A percentile compares a stretch with the other conserved stretches of the same genome.
phyloP scores from a whole-genome alignment of 139 green algal species.

The Chlorella vulgaris region DNA sequence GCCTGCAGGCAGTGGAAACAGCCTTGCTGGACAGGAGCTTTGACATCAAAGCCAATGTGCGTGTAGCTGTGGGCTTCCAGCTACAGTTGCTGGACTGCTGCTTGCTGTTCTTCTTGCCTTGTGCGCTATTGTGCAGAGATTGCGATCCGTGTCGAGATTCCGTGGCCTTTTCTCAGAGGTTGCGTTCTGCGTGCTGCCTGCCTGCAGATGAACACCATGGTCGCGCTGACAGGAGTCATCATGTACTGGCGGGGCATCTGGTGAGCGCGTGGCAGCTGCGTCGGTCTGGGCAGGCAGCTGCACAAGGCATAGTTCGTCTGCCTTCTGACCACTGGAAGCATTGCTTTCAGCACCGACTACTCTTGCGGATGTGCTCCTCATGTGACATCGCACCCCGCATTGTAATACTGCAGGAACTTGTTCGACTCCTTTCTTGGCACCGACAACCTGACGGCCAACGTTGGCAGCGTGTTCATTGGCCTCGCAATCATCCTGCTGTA shows the following conservation, averaged over 20 bases:
- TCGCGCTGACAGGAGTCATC: constrained; percentile 15
- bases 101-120: not conserved
- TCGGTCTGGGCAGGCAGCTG: too few species aligned
- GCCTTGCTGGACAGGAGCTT: constrained; percentile 22
- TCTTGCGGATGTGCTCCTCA: too few species aligned
- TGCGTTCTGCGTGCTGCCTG: too few species aligned
- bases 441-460: constrained; percentile 1
- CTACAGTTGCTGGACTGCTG: too few species aligned
- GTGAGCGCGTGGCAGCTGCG: not conserved
- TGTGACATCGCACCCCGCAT: not conserved
- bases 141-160: too few species aligned
- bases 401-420: not conserved
- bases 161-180: too few species aligned
- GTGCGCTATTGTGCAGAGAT: too few species aligned
- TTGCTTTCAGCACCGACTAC: not conserved
- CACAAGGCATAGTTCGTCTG: too few species aligned
- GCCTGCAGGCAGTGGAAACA: constrained; percentile 26
- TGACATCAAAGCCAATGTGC: constrained; percentile 27
- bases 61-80: not conserved
- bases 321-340: not conserved
- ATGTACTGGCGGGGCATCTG: constrained; percentile 19
- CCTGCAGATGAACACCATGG: constrained; percentile 21
- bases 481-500: constrained; percentile 25
- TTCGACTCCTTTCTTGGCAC: not conserved
- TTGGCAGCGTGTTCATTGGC: constrained; percentile 6